phyloP scores from a whole-genome alignment of 352 stramenopile species.

The Phytophthora brassicae region DNA sequence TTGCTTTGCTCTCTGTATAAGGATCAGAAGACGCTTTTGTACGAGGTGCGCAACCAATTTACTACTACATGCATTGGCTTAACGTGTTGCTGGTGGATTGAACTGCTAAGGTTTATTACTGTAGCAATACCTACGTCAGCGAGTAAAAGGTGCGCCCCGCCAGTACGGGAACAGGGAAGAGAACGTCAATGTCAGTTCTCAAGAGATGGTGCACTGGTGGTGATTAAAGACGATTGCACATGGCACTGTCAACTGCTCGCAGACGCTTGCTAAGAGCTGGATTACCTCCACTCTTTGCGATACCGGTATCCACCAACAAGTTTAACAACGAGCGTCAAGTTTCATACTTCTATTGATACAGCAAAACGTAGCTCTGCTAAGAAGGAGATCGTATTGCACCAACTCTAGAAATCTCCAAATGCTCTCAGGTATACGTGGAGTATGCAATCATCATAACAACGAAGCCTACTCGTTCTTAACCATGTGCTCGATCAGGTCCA shows the following conservation, averaged over 20 bases:
- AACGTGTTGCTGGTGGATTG: background rate
- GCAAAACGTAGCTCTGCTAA: conserved; percentile 33
- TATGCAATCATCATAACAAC: conserved; percentile 22
- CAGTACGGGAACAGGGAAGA: conserved; percentile 9
- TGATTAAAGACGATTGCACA: conserved; percentile 4
- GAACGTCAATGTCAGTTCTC: too few relatives aligned
- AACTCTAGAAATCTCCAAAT: conserved; percentile 16
- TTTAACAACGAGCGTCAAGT: conserved; percentile 8
- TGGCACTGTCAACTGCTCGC: background rate
- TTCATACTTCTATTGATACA: conserved; percentile 36
- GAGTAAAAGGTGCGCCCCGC: conserved; percentile 14
- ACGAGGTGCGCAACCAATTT: background rate
- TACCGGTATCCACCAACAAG: background rate
- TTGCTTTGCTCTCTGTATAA: conserved; percentile 2
- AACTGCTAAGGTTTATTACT: too few relatives aligned
- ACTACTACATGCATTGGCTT: background rate
- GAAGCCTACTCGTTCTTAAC: conserved; percentile 85
- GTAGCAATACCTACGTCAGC: too few relatives aligned
- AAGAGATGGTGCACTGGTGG: background rate
- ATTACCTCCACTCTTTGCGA: background rate
- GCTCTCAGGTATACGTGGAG: conserved; percentile 6
- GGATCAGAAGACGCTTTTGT: background rate
- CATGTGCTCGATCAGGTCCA: conserved; percentile 98
- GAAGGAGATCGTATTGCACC: conserved; percentile 19
- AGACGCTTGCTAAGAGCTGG: conserved; percentile 2